Evolutionary conservation across 768 basidiomycete species (phyloP), one percentile per base, ranked within the genome.

Genomic region (Leccinum imitatum): DNA sequence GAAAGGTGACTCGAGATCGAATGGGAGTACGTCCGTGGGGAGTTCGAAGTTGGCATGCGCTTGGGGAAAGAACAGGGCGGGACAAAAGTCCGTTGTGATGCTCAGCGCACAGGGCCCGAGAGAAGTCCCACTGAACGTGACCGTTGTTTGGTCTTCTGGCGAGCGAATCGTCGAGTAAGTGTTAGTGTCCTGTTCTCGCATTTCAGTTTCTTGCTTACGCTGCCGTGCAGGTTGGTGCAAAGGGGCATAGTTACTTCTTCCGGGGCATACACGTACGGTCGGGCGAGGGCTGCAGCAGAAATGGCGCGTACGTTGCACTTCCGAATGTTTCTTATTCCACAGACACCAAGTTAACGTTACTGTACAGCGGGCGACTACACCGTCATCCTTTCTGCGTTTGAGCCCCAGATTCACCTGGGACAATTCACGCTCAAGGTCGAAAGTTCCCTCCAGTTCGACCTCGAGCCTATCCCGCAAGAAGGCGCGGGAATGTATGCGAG

Each of bases 401-500:
- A 91, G 61, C 87, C 93, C 1, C 71, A 69, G 51, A 76, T 75
- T 13, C 83, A 90, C 58, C 78, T 79, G 4, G 92, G 91, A 3
- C 63, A 80, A 9, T 96, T 87, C 73, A 80, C 78, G 1, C 71
- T 97, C 25, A 79, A 78, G 23, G 73, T 93, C 3, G 84, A 90
- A 53, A 84, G 88, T 58, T 82, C 86, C 1, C 69, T 72, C 59
- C 79, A 83, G 1, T 80, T 95, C 54, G 84, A 87, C 17, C 61
- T 97, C 23, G 76, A 76, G 53, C 64, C 84, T 0, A 88, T 97
- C 23, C 85, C 87, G 0, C 84, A 87, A 59, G 96, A 98, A 75
- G 95, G 93, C 0, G 92, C 94, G 0, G 95, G 95, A 0, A 92
- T 97, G 93, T 96, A 89, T 69, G 75, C 74, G 21, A 88, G 90